These are phyloP conservation scores for Hemileia vastatrix DNA, from an alignment of 1,284 basidiomycete species.

Conservation along the genomic window DNA sequence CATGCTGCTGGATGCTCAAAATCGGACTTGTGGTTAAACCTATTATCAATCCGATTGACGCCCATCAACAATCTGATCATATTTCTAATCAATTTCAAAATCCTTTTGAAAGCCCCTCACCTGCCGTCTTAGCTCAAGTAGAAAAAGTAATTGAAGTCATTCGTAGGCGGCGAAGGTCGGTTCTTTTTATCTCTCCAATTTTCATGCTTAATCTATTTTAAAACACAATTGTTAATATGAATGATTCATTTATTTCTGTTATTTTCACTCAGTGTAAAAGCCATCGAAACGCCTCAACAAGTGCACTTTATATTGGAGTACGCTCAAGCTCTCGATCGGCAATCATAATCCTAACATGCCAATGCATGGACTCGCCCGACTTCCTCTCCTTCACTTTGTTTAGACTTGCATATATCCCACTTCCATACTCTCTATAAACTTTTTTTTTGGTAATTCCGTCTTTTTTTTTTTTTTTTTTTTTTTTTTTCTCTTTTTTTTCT, in stretches of 20 bases:
- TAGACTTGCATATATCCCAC: background rate
- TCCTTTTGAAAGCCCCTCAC: constrained; percentile 25
- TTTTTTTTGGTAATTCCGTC: background rate
- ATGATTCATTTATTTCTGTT: no score
- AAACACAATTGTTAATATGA: no score
- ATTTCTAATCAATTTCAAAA: constrained; percentile 1
- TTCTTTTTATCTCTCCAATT: constrained; percentile 50
- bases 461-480: background rate
- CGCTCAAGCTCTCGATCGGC: constrained; percentile 22
- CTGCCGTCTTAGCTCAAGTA: constrained; percentile 45
- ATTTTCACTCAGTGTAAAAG: constrained; percentile 42
- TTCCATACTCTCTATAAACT: background rate
- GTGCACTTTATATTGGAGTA: constrained; percentile 73
- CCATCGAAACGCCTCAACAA: constrained; percentile 83
- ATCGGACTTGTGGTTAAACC: constrained; percentile 58
- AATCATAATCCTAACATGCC: background rate
- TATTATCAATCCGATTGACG: background rate
- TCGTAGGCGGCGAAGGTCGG: constrained; percentile 57
- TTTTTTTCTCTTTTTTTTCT: background rate
- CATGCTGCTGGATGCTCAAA: constrained; percentile 85
- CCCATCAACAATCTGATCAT: background rate
- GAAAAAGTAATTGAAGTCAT: constrained; percentile 65
- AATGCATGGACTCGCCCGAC: background rate
- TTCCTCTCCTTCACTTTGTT: background rate
- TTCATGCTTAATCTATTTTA: background rate